A percentile compares a stretch with the other conserved stretches of the same genome.
Conservation (phyloP, 75 land plant genomes). For the Azolla pinnata region DNA sequence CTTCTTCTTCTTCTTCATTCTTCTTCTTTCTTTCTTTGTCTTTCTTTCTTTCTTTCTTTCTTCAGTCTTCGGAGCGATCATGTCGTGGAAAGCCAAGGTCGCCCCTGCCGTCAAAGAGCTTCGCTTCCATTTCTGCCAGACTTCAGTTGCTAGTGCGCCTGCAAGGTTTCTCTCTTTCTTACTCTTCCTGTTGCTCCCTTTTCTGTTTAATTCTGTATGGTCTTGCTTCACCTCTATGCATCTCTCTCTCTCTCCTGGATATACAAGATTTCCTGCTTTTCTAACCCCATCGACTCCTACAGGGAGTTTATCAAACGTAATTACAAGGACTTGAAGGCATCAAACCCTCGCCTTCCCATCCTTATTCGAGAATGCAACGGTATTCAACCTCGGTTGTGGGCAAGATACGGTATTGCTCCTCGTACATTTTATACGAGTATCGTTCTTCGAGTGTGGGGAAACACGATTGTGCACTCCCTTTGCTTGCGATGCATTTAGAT, state of each 20-base stretch:
- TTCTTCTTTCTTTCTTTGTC: no score
- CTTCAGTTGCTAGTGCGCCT: constrained; percentile 51
- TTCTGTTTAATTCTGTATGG: background rate
- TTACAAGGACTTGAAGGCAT: constrained; percentile 78
- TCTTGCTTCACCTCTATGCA: background rate
- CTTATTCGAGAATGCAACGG: constrained; percentile 84
- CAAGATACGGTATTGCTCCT: constrained; percentile 62
- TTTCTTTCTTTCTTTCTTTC: no score
- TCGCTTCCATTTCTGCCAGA: constrained; percentile 74
- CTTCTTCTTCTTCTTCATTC: no score
- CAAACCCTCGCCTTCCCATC: constrained; percentile 71
- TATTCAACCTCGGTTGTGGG: constrained; percentile 85
- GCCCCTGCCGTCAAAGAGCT: constrained; percentile 66
- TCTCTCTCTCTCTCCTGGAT: background rate
- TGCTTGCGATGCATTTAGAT: no score
- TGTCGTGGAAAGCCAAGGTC: constrained; percentile 79
- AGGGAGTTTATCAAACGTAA: constrained; percentile 63
- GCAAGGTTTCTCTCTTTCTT: constrained; percentile 36
- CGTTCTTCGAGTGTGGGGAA: background rate
- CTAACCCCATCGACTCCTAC: background rate
- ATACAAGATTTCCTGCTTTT: no score
- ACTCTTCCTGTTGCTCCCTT: constrained; percentile 1
- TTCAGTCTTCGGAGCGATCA: no score
- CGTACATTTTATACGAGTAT: background rate
- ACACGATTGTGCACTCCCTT: no score